Evolutionary conservation across 2,329 filamentous ascomycete genomes (phyloP).

Genomic region (Diaporthe destruens): DNA sequence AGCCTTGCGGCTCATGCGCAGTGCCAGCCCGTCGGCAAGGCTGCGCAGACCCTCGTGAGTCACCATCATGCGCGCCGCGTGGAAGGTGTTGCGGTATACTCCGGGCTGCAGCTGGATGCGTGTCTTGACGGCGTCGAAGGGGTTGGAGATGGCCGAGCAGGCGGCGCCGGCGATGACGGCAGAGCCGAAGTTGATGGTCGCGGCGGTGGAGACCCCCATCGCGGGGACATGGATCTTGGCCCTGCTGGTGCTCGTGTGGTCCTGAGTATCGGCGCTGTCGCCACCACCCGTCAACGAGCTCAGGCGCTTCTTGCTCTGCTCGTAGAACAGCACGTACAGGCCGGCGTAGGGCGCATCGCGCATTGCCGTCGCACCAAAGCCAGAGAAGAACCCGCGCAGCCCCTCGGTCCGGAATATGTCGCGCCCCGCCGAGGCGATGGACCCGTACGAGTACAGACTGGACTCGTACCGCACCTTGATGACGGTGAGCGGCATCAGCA

Average conservation of each 20-base stretch:
- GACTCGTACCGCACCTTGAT: conserved; percentile 98
- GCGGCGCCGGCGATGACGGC: conserved; percentile 84
- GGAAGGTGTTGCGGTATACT: conserved; percentile 84
- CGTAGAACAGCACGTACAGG: conserved; percentile 94
- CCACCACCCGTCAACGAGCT: conserved; percentile 48
- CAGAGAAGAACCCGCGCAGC: conserved; percentile 87
- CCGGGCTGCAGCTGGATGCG: conserved; percentile 89
- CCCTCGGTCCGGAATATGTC: conserved; percentile 84
- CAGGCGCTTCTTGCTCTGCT: conserved; percentile 79
- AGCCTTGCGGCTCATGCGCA: conserved; percentile 92
- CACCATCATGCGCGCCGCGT: conserved; percentile 83
- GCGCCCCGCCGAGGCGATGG: conserved; percentile 76
- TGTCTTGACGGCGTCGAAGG: conserved; percentile 97
- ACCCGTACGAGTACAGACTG: conserved; percentile 85
- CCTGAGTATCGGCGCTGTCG: neutral
- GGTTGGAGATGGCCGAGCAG: conserved; percentile 92
- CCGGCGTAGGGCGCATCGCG: conserved; percentile 97
- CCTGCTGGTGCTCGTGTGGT: conserved; percentile 16
- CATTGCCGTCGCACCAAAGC: conserved; percentile 92
- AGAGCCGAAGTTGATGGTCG: conserved; percentile 86
- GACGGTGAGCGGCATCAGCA: conserved; percentile 96
- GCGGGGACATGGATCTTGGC: conserved; percentile 15
- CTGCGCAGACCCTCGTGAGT: conserved; percentile 82
- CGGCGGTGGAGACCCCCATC: conserved; percentile 61
- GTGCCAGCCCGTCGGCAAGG: conserved; percentile 85